Base-by-base conservation (phyloP, 75 land plant species). In the Ceratopteris richardii region DNA sequence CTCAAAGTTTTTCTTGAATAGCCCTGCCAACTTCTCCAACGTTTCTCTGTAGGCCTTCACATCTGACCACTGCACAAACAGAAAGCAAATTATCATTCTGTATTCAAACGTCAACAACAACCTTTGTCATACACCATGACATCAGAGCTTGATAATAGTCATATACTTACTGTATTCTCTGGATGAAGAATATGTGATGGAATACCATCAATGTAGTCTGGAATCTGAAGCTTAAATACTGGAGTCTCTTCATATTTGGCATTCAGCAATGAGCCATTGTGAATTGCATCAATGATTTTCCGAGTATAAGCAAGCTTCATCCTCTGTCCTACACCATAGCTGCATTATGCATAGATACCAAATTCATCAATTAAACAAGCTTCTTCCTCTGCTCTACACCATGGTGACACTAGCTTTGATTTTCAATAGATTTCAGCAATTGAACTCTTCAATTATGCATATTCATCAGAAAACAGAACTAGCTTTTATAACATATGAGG, bases 211-310 rank as follows among this genome's bases (percentile, higher is more conserved):
- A 92, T 51, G 24, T 73, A 65, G 18, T 75, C 77, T 5, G 97
- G 97, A 31, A 88, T 85, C 56, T 89, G 77, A 40, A 92, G 80
- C 27, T 82, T 88, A 69, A 92, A 92, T 25, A 92, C 78, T 22
- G 74, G 75, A 21, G 90, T 92, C 51, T 77, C 80, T 20, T 43
- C 54, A 66, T 80, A 92, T 20, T 77, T 66, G 18, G 87, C 86
- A 1, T 92, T 63, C 57, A 92, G 55, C 33, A 92, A 77, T 14
- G 64, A 58, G 14, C 97, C 97, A 0, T 80, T 78, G 56, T 92
- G 97, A 12, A 92, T 92, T 28, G 95, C 97, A 73, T 92, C 83
- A 46, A 92, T 88, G 63, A 92, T 92, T 62, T 76, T 85, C 42
- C 97, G 43, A 2, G 97, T 92, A 69, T 88, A 76, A 1, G 65